A percentile compares a stretch with the other conserved stretches of the same genome.
Conservation (phyloP, 2,329 filamentous ascomycete genomes). For the Diaporthe batatas region DNA sequence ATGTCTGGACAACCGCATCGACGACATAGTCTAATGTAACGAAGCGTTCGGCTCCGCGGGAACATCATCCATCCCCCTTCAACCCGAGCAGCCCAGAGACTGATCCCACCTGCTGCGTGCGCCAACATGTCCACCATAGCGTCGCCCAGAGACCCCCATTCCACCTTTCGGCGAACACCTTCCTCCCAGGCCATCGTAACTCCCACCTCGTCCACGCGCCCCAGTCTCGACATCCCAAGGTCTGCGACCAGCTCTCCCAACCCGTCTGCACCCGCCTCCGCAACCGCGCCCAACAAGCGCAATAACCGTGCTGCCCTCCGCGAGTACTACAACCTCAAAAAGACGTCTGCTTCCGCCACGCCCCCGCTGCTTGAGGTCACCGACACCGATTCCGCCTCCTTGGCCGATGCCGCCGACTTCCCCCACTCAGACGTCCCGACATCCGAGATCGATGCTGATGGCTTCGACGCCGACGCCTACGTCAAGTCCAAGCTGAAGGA, state of each 20-base stretch:
- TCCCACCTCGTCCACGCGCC: slow-evolving; percentile 81
- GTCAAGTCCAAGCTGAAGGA: slow-evolving; percentile 72
- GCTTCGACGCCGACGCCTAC: slow-evolving; percentile 80
- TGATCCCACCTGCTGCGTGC: neutral
- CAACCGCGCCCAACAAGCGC: slow-evolving; percentile 55
- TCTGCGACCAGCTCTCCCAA: slow-evolving; percentile 71
- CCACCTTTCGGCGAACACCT: slow-evolving; percentile 69
- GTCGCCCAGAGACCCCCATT: slow-evolving; percentile 70
- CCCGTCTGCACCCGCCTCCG: slow-evolving; percentile 44
- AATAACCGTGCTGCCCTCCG: slow-evolving; percentile 88
- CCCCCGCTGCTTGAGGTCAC: slow-evolving; percentile 59
- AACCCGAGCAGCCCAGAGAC: neutral
- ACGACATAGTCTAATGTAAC: neutral
- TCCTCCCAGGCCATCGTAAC: slow-evolving; percentile 66
- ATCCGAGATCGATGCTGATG: slow-evolving; percentile 79
- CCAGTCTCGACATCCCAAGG: slow-evolving; percentile 76
- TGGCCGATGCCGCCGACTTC: slow-evolving; percentile 48
- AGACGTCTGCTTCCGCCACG: slow-evolving; percentile 53
- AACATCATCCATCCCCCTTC: neutral
- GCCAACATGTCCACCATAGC: slow-evolving; percentile 74
- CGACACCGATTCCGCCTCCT: slow-evolving; percentile 48
- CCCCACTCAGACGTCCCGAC: slow-evolving; percentile 68
- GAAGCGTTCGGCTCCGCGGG: neutral
- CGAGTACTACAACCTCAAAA: slow-evolving; percentile 92
- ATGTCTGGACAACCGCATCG: neutral